A percentile compares a stretch with the other conserved stretches of the same genome.
These are phyloP conservation scores for Coemansia furcata DNA, from an alignment of 192 early-diverging fungal species.

Conservation along the genomic window DNA sequence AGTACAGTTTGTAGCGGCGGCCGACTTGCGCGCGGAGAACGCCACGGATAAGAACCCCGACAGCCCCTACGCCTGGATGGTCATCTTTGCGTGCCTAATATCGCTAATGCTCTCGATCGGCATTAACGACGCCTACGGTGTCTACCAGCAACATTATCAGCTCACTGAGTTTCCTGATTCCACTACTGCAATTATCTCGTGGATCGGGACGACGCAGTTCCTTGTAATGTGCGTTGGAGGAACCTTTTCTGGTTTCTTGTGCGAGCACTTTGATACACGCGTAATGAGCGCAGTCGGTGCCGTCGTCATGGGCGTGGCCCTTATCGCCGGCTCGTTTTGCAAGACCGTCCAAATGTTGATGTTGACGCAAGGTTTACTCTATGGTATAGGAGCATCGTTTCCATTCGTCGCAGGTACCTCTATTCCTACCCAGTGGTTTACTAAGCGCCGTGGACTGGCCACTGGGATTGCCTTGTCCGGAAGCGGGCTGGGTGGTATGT, in stretches of 20 bases:
- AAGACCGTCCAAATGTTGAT: conserved; percentile 39
- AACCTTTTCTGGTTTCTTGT: conserved; percentile 46
- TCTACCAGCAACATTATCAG: conserved; percentile 53
- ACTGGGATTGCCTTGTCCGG: conserved; percentile 57
- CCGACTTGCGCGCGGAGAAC: conserved; percentile 40
- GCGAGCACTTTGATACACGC: conserved; percentile 53
- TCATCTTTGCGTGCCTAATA: conserved; percentile 42
- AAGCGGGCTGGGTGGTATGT: conserved; percentile 54
- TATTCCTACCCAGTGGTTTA: conserved; percentile 54
- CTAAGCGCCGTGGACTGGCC: conserved; percentile 50
- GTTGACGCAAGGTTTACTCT: conserved; percentile 52
- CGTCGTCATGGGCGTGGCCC: conserved; percentile 39
- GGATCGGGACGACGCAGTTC: conserved; percentile 50
- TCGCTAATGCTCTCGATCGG: conserved; percentile 54
- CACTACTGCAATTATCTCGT: conserved; percentile 45
- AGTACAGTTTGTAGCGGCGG: conserved; percentile 31
- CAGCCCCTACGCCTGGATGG: conserved; percentile 46
- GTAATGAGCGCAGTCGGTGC: conserved; percentile 41
- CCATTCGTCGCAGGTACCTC: conserved; percentile 51
- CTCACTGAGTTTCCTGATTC: conserved; percentile 43
- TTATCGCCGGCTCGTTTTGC: conserved; percentile 47
- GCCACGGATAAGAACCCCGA: conserved; percentile 47
- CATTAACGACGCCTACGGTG: conserved; percentile 52
- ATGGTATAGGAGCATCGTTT: conserved; percentile 54
- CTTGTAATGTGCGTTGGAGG: conserved; percentile 43